Evolutionary conservation across 2,329 filamentous ascomycete species (phyloP).

Genomic region (Curvularia verruculosa): DNA sequence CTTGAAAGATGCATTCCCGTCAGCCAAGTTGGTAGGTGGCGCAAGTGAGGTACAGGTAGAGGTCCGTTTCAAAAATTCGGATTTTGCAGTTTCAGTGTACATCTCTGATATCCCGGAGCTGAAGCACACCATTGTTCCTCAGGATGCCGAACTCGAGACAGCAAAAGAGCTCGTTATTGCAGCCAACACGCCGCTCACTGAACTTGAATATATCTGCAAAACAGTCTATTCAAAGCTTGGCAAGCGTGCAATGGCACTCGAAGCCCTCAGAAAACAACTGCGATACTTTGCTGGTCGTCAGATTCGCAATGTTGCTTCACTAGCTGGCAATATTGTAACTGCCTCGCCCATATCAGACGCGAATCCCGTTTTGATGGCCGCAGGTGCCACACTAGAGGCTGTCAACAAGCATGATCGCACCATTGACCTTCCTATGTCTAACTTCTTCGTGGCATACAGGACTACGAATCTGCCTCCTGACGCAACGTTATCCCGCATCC

Average conservation of each 20-base stretch:
- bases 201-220: slow-evolving; percentile 82
- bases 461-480: slow-evolving; percentile 79
- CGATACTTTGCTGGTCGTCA: slow-evolving; percentile 93
- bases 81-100: slow-evolving; percentile 87
- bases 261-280: slow-evolving; percentile 87
- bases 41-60: slow-evolving; percentile 97
- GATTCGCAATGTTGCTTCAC: slow-evolving; percentile 93
- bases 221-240: slow-evolving; percentile 64
- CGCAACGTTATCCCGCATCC: slow-evolving; percentile 80
- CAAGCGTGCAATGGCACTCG: slow-evolving; percentile 44
- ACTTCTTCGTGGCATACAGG: slow-evolving; percentile 90
- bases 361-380: slow-evolving; percentile 87
- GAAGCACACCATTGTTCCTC: slow-evolving; percentile 61
- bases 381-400: slow-evolving; percentile 78
- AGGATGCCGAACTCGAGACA: slow-evolving; percentile 35
- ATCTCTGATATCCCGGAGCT: slow-evolving; percentile 90
- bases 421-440: slow-evolving; percentile 70
- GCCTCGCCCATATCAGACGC: slow-evolving; percentile 95
- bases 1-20: slow-evolving; percentile 82
- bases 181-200: slow-evolving; percentile 88
- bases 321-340: slow-evolving; percentile 89
- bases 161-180: slow-evolving; percentile 70
- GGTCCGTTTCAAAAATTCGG: slow-evolving; percentile 93
- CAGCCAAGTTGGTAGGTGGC: slow-evolving; percentile 92
- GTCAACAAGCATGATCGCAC: slow-evolving; percentile 69